Evolutionary conservation across 305 asterid genomes (phyloP), one percentile per base, ranked within the genome.

Genomic region (Fraxinus angustifolia): DNA sequence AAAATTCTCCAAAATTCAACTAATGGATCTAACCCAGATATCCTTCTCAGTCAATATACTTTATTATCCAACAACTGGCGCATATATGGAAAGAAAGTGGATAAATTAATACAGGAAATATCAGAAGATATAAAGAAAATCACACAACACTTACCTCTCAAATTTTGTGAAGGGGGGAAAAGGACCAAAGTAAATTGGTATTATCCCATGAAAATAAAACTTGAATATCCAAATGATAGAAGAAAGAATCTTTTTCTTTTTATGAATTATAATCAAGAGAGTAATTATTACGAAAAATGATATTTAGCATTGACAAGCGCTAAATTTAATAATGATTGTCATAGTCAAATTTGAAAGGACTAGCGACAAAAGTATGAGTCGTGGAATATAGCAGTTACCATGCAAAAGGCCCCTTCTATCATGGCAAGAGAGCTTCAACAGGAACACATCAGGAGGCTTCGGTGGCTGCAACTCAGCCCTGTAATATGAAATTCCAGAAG

Each of bases 391-490:
- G 56, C 23, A 78, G 19, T 68, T 87, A 94, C 98, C 97, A 36
- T 94, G 97, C 87, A 93, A 88, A 85, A 94, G 97, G 80, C 94
- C 97, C 45, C 87, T 80, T 30, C 93, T 80, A 73, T 93, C 91
- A 11, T 87, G 83, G 88, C 94, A 90, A 71, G 93, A 88, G 19
- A 93, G 82, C 83, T 89, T 94, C 88, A 94, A 83, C 71, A 94
- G 96, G 87, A 94, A 94, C 17, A 93, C 93, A 85, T 91, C 90
- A 16, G 98, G 89, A 79, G 96, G 92, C 83, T 89, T 91, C 3
- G 91, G 91, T 5, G 88, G 82, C 85, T 82, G 93, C 87, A 82
- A 84, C 72, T 93, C 93, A 8, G 87, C 42, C 68, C 80, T 72
- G 77, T 88, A 85, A 85, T 76, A 90, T 4, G 90, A 88, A 60